Base-by-base conservation (phyloP, 2,329 filamentous ascomycete genomes). In the Colletotrichum godetiae region DNA sequence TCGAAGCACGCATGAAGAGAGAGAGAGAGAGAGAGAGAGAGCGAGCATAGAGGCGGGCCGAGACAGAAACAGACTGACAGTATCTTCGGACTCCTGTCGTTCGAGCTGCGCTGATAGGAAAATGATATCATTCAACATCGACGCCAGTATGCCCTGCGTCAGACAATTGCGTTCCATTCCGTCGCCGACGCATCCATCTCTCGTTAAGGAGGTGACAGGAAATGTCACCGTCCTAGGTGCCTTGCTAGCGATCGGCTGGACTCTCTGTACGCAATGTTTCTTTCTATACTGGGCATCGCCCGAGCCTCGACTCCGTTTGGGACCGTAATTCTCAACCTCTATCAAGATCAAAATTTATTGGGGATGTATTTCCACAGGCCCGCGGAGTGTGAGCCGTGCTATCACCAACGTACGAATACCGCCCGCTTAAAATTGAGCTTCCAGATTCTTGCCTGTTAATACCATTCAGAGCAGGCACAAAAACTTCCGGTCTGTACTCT, bases 401-500 rank as follows among this genome's bases (percentile, higher is more conserved):
- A 11, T n/a, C 22, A 29, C 19, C 31, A 29, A 19, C 5, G 22
- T 29, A 60, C 60, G 22, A 33, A 56, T 56, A 46, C 60, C 55
- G 67, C 33, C 70, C 12, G 67, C 59, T 42, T 35, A 22, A 37
- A 12, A 27, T 4, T 19, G 6, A 35, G 19, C 11, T 55, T 33
- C 19, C 31, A 22, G 35, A 11, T 35, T 58, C 49, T 37, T 33
- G 49, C 53, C 33, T 59, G 37, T 15, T 22, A 58, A 58, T 33
- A 42, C 53, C 66, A 58, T 5, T 13, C 12, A 22, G 11, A 27
- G 53, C 52, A 29, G 35, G 22, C 53, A 57, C 55, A 29, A 60
- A 68, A 73, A 65, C 67, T 35, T 70, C 70, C 60, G 67, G 61
- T 73, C 67, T 70, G 70, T 70, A 61, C 60, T 69, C 67, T 70